Base-by-base conservation (phyloP, 768 basidiomycete genomes). In the Phlegmacium glaucopus region DNA sequence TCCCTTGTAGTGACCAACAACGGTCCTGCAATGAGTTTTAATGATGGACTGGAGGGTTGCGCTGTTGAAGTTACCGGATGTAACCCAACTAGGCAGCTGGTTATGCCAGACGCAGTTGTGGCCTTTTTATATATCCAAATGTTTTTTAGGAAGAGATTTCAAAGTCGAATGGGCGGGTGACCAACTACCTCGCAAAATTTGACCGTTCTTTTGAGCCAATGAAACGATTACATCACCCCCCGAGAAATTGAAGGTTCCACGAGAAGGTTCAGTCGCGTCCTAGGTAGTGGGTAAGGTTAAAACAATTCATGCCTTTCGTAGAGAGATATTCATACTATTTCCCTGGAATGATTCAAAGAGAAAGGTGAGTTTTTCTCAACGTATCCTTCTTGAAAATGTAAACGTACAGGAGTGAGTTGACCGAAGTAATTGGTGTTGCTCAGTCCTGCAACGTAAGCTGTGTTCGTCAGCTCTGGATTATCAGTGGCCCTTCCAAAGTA, bases 181-280 rank as follows among this genome's bases (percentile, higher is more conserved):
- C n/a, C n/a, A 37, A 10, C 8, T 13, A 62, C 76, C 78, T 54
- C 78, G 62, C 38, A 82, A 54, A 6, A 77, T 60, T 53, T 78
- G 75, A 0, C 71, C 68, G 50, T 76, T 74, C 22, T 63, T 64
- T 58, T 72, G 65, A 1, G 76, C 78, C 16, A 77, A 61, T 18
- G 65, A 63, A 6, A 72, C 73, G 39, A 80, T 68, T 18, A 59
- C 64, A 52, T 81, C 78, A 3, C 76, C 79, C 9, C 55, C 60
- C 3, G 62, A 58, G 55, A 79, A 81, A 4, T 71, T 78, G 64
- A 79, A 81, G 11, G 54, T 57, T 6, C 76, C 77, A 32, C 66
- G 75, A 4, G 60, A 55, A 13, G 79, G 78, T 54, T 82, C 78
- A 6, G 76, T 79, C 7, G 77, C 74, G 48, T 78, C 77, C 79